Base-by-base conservation (phyloP, 805 yeast genomes). In the Saccharomycopsis amapae region DNA sequence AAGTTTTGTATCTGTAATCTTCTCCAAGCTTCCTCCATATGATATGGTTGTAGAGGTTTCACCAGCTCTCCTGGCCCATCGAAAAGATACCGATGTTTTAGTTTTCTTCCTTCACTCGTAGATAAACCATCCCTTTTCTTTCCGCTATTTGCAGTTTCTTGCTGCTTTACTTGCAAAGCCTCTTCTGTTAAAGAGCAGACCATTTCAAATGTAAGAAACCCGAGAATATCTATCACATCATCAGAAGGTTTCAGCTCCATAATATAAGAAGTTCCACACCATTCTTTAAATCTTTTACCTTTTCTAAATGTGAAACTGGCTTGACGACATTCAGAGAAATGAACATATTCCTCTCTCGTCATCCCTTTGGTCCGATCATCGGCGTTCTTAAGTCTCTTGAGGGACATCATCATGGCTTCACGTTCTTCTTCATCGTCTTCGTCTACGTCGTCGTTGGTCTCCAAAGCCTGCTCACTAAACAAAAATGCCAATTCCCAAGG, bases 321-420 rank as follows among this genome's bases (percentile, higher is more conserved):
- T 62, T 93, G 98, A 51, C 98, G 76, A 64, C 98, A 93, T 59
- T 93, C 98, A 10, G 96, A 85, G 97, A 97, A 93, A 61, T 93
- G 98, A 15, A 89, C 98, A 58, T 93, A 93, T 60, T 93, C 98
- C 57, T 93, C 96, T 58, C 80, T 83, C 1, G 98, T 93, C 98
- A 93, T 93, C 55, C 82, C 75, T 53, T 72, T 77, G 0, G 98
- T 93, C 51, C 98, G 72, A 42, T 93, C 96, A 63, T 93, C 98
- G 3, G 97, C 97, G 63, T 78, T 80, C 57, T 88, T 87, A 54
- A 93, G 72, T 48, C 97, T 70, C 61, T 88, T 87, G 62, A 87
- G 66, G n/a, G 95, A 86, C 0, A 95, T 93, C 24, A 81, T 62
- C 28, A 87, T 82, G 3, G 96, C 96, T 40, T 89, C 96, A 53